Evolutionary conservation across 345 rosid species (phyloP).

Genomic region (Melaleuca alternifolia): DNA sequence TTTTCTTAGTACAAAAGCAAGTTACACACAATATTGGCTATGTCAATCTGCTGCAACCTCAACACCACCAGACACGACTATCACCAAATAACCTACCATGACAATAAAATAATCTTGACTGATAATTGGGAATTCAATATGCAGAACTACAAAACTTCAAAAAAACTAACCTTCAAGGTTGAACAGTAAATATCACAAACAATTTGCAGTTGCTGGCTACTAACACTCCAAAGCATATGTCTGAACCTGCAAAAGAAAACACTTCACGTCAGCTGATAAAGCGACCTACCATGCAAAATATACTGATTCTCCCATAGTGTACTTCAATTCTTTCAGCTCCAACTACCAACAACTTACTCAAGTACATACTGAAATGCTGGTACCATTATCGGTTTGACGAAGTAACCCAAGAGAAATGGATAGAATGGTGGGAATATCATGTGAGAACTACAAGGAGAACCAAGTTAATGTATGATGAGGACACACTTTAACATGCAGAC

Average conservation of each 20-base stretch:
- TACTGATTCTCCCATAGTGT: not conserved
- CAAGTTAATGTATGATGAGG: not conserved
- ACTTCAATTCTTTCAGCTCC: not conserved
- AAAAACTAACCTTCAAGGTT: not conserved
- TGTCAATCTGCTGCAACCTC: not conserved
- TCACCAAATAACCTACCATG: not conserved
- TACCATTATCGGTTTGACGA: not conserved
- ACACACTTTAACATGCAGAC: not conserved
- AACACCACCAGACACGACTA: not conserved
- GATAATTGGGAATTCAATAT: not conserved
- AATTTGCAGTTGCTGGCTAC: not conserved
- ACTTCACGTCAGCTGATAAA: not conserved
- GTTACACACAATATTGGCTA: not conserved
- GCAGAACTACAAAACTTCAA: not conserved
- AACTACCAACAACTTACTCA: not conserved
- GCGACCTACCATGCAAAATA: not conserved
- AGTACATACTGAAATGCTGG: not conserved
- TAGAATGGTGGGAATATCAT: not conserved
- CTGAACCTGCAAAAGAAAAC: slow-evolving; percentile 20
- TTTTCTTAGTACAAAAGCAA: not conserved
- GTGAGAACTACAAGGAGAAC: not conserved
- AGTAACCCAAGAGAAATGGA: not conserved
- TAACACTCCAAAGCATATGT: slow-evolving; percentile 36
- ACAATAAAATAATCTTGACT: not conserved
- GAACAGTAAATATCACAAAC: not conserved